Base-by-base conservation (phyloP, 768 basidiomycete genomes). In the Auricularia cornea region DNA sequence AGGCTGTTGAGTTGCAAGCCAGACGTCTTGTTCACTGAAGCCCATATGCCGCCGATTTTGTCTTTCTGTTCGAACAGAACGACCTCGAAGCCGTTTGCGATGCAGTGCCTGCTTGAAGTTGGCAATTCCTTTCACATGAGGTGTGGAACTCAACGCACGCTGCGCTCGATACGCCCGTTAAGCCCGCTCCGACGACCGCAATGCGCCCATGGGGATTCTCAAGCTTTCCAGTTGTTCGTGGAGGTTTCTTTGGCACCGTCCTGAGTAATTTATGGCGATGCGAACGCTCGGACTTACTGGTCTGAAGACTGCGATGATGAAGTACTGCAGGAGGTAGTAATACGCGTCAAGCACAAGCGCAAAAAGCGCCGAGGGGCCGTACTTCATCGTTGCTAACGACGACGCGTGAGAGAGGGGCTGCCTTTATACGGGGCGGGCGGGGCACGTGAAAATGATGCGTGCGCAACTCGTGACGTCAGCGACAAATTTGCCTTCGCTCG, bases 81-180 rank as follows among this genome's bases (percentile, higher is more conserved):
- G 12, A 83, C 81, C 33, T 83, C 81, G 63, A 83, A 83, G 20
- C 80, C 79, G 64, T 83, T 81, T 0, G 80, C 75, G 29, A 81
- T 76, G 31, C 76, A 76, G 65, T 83, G 79, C 18, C 76, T 76
- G 33, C 32, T 54, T 14, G 18, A 29, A 16, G 31, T 56, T n/a
- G n/a, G n/a, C n/a, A n/a, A n/a, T n/a, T n/a, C n/a, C n/a, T n/a
- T n/a, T n/a, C n/a, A n/a, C n/a, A n/a, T n/a, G n/a, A n/a, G n/a
- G n/a, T n/a, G n/a, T n/a, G n/a, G n/a, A n/a, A n/a, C n/a, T n/a
- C n/a, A n/a, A 66, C 76, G 29, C 66, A 78, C 68, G 81, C 81
- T 32, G 81, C 82, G 30, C 79, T 80, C n/a, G 80, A 81, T 16
- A 84, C 70, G 23, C 82, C 81, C 0, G 81, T 83, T 11, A 83